Conservation (phyloP, 306 rosid genomes). For the Vigna trinervia region DNA sequence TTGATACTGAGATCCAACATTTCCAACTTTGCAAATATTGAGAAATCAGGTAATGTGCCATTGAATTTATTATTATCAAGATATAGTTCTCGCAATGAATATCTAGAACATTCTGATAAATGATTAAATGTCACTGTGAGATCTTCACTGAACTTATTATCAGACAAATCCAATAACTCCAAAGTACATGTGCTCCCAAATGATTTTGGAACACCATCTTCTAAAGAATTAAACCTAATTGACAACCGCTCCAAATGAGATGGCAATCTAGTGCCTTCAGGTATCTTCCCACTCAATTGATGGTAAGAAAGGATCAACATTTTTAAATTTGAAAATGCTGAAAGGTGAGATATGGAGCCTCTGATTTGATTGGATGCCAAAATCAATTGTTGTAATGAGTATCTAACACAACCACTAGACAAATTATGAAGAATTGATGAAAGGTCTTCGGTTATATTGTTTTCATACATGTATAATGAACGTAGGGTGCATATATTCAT, state of each 20-base stretch:
- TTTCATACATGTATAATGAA: rapidly evolving
- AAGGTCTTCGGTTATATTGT: neutral
- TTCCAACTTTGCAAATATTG: no score
- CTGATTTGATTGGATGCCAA: neutral
- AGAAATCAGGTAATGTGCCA: no score
- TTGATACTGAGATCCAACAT: neutral
- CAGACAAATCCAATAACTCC: no score
- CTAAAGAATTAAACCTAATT: no score
- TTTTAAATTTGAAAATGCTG: conserved; percentile 11
- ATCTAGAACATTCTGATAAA: neutral
- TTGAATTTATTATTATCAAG: no score
- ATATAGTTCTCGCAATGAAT: neutral
- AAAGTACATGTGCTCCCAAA: no score
- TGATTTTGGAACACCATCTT: no score
- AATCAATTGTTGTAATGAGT: conserved; percentile 27
- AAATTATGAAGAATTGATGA: conserved; percentile 26
- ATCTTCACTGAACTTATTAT: no score
- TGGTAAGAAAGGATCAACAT: neutral
- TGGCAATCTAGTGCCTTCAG: neutral
- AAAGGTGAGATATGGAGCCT: conserved; percentile 18
- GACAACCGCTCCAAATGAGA: neutral
- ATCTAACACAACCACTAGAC: conserved; percentile 32
- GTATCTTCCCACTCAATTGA: conserved; percentile 20
- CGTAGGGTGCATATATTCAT: neutral
- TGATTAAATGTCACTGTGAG: neutral